Conservation (phyloP, 495 filamentous ascomycete species). For the Cladorrhinum samala region DNA sequence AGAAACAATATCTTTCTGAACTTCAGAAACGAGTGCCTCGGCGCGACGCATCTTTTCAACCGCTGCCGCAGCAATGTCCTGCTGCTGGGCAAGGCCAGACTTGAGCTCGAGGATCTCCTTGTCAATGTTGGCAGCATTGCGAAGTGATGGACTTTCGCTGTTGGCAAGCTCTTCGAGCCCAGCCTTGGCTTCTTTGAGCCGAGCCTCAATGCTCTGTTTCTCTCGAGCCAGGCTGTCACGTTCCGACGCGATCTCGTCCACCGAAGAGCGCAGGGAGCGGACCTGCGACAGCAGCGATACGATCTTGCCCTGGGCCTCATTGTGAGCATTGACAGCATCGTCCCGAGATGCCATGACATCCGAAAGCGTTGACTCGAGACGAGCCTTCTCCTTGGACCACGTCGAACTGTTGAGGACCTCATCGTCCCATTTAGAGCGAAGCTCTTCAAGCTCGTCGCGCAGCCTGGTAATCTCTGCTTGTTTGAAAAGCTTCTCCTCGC, state of each 20-base stretch:
- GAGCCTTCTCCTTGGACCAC: slow-evolving; percentile 96
- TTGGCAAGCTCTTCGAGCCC: slow-evolving; percentile 86
- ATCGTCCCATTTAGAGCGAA: slow-evolving; percentile 96
- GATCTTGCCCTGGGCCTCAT: slow-evolving; percentile 88
- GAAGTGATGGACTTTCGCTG: slow-evolving; percentile 82
- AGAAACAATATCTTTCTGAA: slow-evolving; percentile 89
- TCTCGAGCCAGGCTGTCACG: slow-evolving; percentile 80
- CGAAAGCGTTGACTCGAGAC: slow-evolving; percentile 83
- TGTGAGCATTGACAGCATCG: slow-evolving; percentile 87
- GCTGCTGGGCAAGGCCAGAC: slow-evolving; percentile 80
- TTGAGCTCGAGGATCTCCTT: slow-evolving; percentile 87
- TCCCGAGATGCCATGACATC: slow-evolving; percentile 86
- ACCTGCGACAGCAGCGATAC: slow-evolving; percentile 90
- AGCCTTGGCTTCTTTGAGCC: slow-evolving; percentile 82
- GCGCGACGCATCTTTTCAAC: slow-evolving; percentile 98
- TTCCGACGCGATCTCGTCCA: slow-evolving; percentile 83
- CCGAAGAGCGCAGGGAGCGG: slow-evolving; percentile 68
- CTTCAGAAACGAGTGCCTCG: slow-evolving; percentile 78
- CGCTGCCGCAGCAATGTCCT: slow-evolving; percentile 87
- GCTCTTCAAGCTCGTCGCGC: slow-evolving; percentile 89
- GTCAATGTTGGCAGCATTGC: slow-evolving; percentile 86
- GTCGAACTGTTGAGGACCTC: slow-evolving; percentile 96
- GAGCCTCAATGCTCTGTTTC: slow-evolving; percentile 81
- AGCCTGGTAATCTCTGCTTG: slow-evolving; percentile 64
- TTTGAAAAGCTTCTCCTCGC: slow-evolving; percentile 68